A percentile compares a stretch with the other conserved stretches of the same genome.
These are phyloP conservation scores for Gloeostereum incarnatum DNA, from an alignment of 768 basidiomycete species.

Conservation along the genomic window DNA sequence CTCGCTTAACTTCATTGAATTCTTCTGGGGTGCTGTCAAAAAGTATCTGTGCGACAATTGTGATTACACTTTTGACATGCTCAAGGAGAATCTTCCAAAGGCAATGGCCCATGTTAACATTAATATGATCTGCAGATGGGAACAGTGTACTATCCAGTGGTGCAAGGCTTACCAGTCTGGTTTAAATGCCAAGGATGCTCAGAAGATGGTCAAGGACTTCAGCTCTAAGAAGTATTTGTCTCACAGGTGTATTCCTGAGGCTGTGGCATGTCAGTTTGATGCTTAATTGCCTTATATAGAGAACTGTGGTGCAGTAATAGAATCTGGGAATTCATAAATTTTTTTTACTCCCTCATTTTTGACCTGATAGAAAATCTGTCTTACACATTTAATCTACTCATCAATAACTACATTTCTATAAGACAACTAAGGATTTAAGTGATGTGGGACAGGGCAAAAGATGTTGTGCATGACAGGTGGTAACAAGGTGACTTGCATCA, in stretches of 20 bases:
- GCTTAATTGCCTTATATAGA: not conserved
- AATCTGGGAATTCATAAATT: not conserved
- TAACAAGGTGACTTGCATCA: not conserved
- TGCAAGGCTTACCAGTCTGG: slow-evolving; percentile 12
- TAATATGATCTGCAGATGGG: slow-evolving; percentile 11
- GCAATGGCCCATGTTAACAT: slow-evolving; percentile 11
- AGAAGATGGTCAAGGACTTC: slow-evolving; percentile 10
- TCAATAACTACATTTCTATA: not conserved
- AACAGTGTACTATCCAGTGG: slow-evolving; percentile 9
- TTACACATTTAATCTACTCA: not conserved
- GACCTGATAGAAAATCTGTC: not conserved
- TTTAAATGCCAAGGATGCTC: slow-evolving; percentile 10
- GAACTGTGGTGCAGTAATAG: not conserved
- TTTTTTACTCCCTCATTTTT: not conserved
- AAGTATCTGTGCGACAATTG: slow-evolving; percentile 11
- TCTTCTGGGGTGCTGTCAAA: slow-evolving; percentile 20
- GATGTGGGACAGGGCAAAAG: not conserved
- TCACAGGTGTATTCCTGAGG: slow-evolving; percentile 1
- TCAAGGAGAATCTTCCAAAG: slow-evolving; percentile 10
- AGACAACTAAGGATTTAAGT: not conserved
- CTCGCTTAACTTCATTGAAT: slow-evolving; percentile 21
- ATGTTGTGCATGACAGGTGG: not conserved
- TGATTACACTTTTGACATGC: slow-evolving; percentile 12
- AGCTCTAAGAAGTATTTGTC: slow-evolving; percentile 9
- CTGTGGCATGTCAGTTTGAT: not conserved